These are phyloP conservation scores for Pyrenochaeta sp. DNA, from an alignment of 2,329 filamentous ascomycete genomes.

Conservation along the genomic window DNA sequence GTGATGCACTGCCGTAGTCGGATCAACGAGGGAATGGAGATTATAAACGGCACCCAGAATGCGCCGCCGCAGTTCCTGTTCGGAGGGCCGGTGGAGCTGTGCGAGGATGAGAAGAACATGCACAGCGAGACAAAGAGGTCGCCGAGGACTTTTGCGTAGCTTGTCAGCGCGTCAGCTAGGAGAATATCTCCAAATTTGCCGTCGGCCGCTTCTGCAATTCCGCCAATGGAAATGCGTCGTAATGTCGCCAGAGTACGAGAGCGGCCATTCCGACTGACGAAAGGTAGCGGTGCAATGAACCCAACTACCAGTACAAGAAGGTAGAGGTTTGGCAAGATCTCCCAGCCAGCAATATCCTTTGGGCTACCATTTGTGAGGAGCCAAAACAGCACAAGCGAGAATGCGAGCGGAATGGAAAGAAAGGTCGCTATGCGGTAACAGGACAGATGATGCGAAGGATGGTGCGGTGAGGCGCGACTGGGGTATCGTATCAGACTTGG, in stretches of 20 bases:
- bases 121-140: conserved; percentile 89
- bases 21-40: conserved; percentile 83
- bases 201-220: conserved; percentile 83
- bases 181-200: conserved; percentile 96
- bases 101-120: conserved; percentile 81
- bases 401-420: conserved; percentile 73
- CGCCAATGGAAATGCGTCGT: conserved; percentile 81
- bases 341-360: conserved; percentile 76
- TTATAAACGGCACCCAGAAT: conserved; percentile 82
- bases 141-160: conserved; percentile 89
- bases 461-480: conserved; percentile 72
- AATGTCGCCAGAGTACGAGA: conserved; percentile 78
- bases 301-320: conserved; percentile 75
- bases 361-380: conserved; percentile 74
- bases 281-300: conserved; percentile 76
- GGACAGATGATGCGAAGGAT: conserved; percentile 79
- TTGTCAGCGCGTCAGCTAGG: conserved; percentile 92
- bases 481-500: conserved; percentile 88
- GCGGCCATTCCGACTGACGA: conserved; percentile 74
- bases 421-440: conserved; percentile 85
- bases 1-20: conserved; percentile 91
- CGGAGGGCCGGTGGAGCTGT: conserved; percentile 80
- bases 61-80: conserved; percentile 83
- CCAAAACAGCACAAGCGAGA: conserved; percentile 87
- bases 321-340: conserved; percentile 86